A percentile compares a stretch with the other conserved stretches of the same genome.
Conservation (phyloP, 2,329 filamentous ascomycete genomes). For the Triangularia setosa region DNA sequence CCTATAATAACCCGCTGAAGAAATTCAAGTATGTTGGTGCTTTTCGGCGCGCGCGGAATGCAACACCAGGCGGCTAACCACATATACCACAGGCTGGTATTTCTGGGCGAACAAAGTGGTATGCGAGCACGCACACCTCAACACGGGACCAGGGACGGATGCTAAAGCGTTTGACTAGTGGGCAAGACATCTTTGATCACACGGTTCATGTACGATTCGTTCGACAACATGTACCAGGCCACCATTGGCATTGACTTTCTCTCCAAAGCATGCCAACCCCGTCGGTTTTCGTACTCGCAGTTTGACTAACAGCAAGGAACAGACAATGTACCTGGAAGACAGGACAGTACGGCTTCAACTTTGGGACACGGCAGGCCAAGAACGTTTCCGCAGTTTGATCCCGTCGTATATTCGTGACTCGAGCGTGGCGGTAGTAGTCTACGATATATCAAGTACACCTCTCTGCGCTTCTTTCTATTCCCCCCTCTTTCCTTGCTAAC, state of each 20-base stretch:
- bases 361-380: conserved; percentile 97
- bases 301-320: conserved; percentile 10
- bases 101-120: conserved; percentile 98
- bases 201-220: conserved; percentile 99
- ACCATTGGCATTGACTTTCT: conserved; percentile 99
- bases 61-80: conserved; percentile 9
- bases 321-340: conserved; percentile 99
- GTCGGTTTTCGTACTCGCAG: not conserved
- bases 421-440: conserved; percentile 95
- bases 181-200: conserved; percentile 99
- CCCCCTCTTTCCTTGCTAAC: not conserved
- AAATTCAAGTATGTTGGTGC: conserved; percentile 82
- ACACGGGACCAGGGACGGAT: not conserved
- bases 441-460: conserved; percentile 83
- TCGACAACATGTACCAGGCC: conserved; percentile 99
- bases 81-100: conserved; percentile 63
- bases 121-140: conserved; percentile 37
- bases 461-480: not conserved
- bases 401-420: conserved; percentile 98
- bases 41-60: not conserved
- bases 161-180: conserved; percentile 54
- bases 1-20: conserved; percentile 99
- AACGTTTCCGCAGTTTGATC: conserved; percentile 93
- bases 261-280: conserved; percentile 67
- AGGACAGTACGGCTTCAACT: conserved; percentile 94